Evolutionary conservation across 768 basidiomycete species (phyloP), one percentile per base, ranked within the genome.

Genomic region (Tricholoma sp.): DNA sequence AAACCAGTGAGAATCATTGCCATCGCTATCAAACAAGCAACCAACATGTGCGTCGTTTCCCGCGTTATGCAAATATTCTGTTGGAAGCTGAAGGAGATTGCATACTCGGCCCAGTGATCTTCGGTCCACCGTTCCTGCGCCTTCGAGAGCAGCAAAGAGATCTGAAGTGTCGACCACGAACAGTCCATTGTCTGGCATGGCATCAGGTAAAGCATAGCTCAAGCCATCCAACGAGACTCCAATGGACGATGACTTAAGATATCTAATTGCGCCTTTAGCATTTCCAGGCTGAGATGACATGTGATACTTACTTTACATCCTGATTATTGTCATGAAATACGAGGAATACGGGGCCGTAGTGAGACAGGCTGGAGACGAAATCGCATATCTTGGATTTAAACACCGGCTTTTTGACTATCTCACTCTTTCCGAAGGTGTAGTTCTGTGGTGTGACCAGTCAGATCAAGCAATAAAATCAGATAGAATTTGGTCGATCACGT

Each of bases 1-100:
- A 53, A 52, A 18, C 16, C 18, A 10, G 22, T 54, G 8, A 49
- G 34, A 51, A 14, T 55, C 35, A 22, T 60, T 14, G 63, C n/a
- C 34, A 32, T 5, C 18, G 22, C 7, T 34, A 22, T n/a, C 14
- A 43, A 35, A 37, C 31, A 16, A 18, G 46, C 27, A n/a, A 72
- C 84, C 41, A 63, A 92, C 91, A 67, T 87, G 79, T 1, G 91
- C 91, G 67, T 94, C 90, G 64, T 93, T 94, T 0, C 91, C 91
- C 1, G 89, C 91, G 64, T 94, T 95, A 76, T 93, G 93, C 57
- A 88, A 61, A 62, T 77, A 74, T 32, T 76, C 61, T 0, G 82
- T 80, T 0, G 71, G 60, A 51, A 92, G 76, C 51, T 83, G 79
- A 19, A 94, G 76, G 52, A 85, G 81, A 47, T 74, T 72, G 69